Conservation (phyloP, 2,329 filamentous ascomycete genomes). For the Pseudocercospora musae region DNA sequence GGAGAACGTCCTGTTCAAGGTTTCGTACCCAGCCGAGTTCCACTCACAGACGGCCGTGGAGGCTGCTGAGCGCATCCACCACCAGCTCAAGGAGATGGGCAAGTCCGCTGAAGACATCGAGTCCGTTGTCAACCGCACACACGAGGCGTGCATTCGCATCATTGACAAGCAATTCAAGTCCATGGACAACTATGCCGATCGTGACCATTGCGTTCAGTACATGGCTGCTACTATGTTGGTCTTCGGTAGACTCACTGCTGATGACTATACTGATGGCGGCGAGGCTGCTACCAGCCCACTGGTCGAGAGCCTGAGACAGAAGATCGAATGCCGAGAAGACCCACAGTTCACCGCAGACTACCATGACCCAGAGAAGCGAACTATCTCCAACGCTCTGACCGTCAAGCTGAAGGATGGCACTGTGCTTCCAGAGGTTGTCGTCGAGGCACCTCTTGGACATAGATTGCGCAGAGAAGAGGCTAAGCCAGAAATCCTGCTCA, state of each 20-base stretch:
- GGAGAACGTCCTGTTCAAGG: constrained; percentile 99
- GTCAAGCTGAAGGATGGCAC: constrained; percentile 94
- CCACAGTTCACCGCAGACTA: constrained; percentile 86
- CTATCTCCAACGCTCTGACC: constrained; percentile 94
- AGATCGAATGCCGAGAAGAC: constrained; percentile 96
- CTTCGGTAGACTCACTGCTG: constrained; percentile 88
- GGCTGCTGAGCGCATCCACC: constrained; percentile 83
- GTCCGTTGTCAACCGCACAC: constrained; percentile 86
- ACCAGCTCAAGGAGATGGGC: constrained; percentile 75
- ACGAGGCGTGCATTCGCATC: constrained; percentile 97
- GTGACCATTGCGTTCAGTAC: constrained; percentile 99
- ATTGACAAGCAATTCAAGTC: constrained; percentile 99
- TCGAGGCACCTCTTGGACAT: constrained; percentile 94
- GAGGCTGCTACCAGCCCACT: constrained; percentile 88
- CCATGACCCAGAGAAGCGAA: constrained; percentile 88
- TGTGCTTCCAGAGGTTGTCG: constrained; percentile 80
- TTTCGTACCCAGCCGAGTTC: constrained; percentile 97
- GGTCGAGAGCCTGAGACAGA: constrained; percentile 85
- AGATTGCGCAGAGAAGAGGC: constrained; percentile 83
- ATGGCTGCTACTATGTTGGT: constrained; percentile 96
- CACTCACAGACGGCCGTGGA: constrained; percentile 98
- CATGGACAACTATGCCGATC: constrained; percentile 99
- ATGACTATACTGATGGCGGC: constrained; percentile 86
- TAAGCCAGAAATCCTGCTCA: constrained; percentile 92
- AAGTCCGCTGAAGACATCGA: constrained; percentile 95